A percentile compares a stretch with the other conserved stretches of the same genome.
phyloP scores from a whole-genome alignment of 1,284 basidiomycete species.

The Malassezia obtusa region DNA sequence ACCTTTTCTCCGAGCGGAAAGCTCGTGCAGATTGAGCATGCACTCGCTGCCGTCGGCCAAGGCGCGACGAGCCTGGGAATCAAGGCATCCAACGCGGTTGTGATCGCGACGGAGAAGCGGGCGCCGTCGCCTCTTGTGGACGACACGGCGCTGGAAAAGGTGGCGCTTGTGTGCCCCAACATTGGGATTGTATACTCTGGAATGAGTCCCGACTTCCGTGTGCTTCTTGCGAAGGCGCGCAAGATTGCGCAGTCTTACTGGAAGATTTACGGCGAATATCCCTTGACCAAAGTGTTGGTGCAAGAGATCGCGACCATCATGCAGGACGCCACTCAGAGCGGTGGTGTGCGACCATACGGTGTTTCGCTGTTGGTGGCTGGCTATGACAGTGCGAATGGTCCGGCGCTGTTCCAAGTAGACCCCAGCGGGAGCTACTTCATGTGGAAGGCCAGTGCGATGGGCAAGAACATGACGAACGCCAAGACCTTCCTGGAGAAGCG shows the following conservation, averaged over 20 bases:
- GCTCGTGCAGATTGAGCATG: conserved; percentile 84
- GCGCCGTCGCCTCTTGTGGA: conserved; percentile 93
- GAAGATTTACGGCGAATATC: conserved; percentile 98
- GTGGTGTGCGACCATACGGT: conserved; percentile 94
- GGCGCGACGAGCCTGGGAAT: conserved; percentile 96
- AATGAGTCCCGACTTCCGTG: conserved; percentile 97
- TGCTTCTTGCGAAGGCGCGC: conserved; percentile 82
- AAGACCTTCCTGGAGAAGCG: conserved; percentile 95
- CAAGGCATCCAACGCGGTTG: conserved; percentile 97
- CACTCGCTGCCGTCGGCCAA: conserved; percentile 72
- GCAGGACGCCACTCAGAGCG: conserved; percentile 97
- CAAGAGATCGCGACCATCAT: conserved; percentile 95
- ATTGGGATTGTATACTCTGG: conserved; percentile 94
- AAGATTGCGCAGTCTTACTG: conserved; percentile 98
- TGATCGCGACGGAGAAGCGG: conserved; percentile 99
- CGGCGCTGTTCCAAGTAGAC: conserved; percentile 93
- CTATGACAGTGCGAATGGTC: conserved; percentile 82
- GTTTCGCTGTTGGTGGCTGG: conserved; percentile 93
- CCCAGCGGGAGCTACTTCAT: conserved; percentile 88
- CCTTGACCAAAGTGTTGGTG: conserved; percentile 89
- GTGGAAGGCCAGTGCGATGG: conserved; percentile 99
- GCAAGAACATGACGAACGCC: conserved; percentile 99
- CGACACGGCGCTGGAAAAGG: conserved; percentile 89
- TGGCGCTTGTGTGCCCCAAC: conserved; percentile 91
- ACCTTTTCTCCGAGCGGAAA: conserved; percentile 98